Evolutionary conservation across 768 basidiomycete genomes (phyloP).

Genomic region (Clitopilus hobsonii): DNA sequence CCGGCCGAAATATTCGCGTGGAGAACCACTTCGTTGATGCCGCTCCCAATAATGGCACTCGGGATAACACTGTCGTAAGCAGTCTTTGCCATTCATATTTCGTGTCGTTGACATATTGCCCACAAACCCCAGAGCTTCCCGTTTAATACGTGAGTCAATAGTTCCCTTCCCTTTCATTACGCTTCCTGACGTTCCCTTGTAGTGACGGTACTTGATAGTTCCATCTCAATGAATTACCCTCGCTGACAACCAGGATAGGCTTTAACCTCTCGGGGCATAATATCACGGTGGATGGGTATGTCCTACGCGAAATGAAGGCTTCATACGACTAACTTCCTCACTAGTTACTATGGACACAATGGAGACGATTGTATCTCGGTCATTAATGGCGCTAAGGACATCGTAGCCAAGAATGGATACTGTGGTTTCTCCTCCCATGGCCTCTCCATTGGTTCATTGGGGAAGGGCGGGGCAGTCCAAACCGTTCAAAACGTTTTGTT

Average conservation of each 20-base stretch:
- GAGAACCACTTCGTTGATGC: conserved; percentile 38
- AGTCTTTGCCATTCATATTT: background rate
- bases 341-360: conserved; percentile 36
- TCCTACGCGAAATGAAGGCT: no score
- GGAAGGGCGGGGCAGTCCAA: conserved; percentile 31
- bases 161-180: background rate
- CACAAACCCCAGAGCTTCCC: conserved; percentile 27
- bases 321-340: background rate
- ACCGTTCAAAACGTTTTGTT: conserved; percentile 40
- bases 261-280: conserved; percentile 34
- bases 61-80: conserved; percentile 28
- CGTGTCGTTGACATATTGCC: background rate
- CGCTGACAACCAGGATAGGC: conserved; percentile 12
- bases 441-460: conserved; percentile 42
- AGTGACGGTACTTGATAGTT: conserved; percentile 18
- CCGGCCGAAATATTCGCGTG: conserved; percentile 32
- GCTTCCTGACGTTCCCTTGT: background rate
- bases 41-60: conserved; percentile 31
- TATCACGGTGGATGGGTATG: conserved; percentile 33
- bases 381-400: conserved; percentile 38
- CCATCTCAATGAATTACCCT: background rate
- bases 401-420: conserved; percentile 39
- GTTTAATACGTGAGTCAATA: conserved; percentile 34
- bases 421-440: conserved; percentile 46
- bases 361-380: conserved; percentile 48